phyloP scores from a whole-genome alignment of 2,329 filamentous ascomycete species.

The Talaromyces sp. region DNA sequence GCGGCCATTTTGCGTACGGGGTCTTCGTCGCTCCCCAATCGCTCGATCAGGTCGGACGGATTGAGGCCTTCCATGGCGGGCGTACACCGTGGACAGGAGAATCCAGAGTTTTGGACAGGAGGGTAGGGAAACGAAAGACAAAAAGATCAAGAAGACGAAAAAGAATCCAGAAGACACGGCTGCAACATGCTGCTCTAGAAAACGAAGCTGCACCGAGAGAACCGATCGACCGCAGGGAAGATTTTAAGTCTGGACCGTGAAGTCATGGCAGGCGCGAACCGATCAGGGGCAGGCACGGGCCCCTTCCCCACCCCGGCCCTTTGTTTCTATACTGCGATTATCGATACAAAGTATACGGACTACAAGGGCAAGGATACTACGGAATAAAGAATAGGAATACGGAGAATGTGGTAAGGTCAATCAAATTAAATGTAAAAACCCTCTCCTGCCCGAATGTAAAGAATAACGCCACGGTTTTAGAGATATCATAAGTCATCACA shows the following conservation, averaged over 20 bases:
- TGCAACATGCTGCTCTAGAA: not conserved
- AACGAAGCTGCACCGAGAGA: not conserved
- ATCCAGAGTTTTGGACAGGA: not conserved
- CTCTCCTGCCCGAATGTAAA: not conserved
- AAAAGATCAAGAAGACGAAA: not conserved
- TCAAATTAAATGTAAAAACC: not conserved
- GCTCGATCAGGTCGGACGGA: slow-evolving; percentile 54
- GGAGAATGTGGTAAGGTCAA: not conserved
- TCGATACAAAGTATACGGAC: no score
- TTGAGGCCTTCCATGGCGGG: slow-evolving; percentile 49
- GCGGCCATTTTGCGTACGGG: slow-evolving; percentile 96
- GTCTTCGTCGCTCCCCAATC: slow-evolving; percentile 66
- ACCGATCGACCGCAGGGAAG: not conserved
- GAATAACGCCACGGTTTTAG: not conserved
- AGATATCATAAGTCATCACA: not conserved
- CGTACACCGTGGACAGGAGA: not conserved
- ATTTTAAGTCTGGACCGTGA: not conserved
- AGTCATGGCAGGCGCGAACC: not conserved
- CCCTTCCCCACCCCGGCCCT: not conserved
- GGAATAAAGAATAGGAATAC: not conserved
- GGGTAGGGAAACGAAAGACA: not conserved
- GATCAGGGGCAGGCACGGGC: not conserved
- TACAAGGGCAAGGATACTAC: no score
- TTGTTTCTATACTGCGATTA: no score
- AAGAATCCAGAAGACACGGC: not conserved